Base-by-base conservation (phyloP, 148 eudicot genomes). In the Fallopia convolvulus region DNA sequence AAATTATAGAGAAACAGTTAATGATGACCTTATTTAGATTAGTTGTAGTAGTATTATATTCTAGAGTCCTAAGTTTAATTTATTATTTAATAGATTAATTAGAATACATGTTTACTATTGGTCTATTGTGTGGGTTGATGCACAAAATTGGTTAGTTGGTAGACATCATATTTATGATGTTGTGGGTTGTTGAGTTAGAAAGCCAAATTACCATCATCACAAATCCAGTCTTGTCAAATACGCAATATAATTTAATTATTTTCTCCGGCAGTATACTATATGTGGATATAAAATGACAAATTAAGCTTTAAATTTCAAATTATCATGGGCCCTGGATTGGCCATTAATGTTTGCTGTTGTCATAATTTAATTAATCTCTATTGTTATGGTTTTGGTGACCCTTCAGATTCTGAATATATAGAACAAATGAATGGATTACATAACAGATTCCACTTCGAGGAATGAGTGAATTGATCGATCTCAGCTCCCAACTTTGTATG, bases 321-420 rank as follows among this genome's bases (percentile, higher is more conserved):
- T 2, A 56, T 6, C 21, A 13, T 50, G 56, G 56, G 56, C 18
- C 56, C 56, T 50, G 56, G 4, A 0, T 5, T 50, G 17, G 23
- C 61, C 36, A 30, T 23, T 9, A 63, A 30, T 63, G 70, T 32
- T 63, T 10, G 39, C 72, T 66, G 14, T 33, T 30, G 44, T 66
- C 72, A 32, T 33, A 36, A 30, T 63, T 65, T 23, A 26, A 32
- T 15, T 6, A 36, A 36, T 33, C 20, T 15, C 21, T 66, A 26
- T 32, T 26, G 39, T 30, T 2, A 36, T 36, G 6, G 46, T 68
- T 39, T 33, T 68, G 4, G 21, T 39, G 72, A 68, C 72, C 72
- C 72, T 68, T 68, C 72, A 68, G 72, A 68, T 68, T 68, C 72
- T 17, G 72, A 68, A 68, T 17, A 68, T 68, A 68, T 36, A 39